Evolutionary conservation across 139 green algal species (phyloP).

Genomic region (Monoraphidium neglectum): DNA sequence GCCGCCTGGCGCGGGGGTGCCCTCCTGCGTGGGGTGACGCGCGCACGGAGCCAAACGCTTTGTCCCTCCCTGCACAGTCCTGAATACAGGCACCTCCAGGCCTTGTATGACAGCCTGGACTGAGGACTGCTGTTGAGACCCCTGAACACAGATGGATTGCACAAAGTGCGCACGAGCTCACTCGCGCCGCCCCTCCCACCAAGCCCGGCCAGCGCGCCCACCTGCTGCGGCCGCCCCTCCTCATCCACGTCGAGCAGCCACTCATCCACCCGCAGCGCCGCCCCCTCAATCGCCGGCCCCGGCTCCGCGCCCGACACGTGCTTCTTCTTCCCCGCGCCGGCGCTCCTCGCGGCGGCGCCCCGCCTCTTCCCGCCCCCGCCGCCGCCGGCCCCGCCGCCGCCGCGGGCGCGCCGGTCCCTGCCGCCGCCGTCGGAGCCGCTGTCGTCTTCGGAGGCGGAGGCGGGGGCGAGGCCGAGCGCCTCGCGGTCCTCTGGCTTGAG

Average conservation of each 20-base stretch:
- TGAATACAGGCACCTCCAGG: too few relatives aligned
- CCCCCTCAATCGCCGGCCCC: slow-evolving; percentile 66
- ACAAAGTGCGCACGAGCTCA: too few relatives aligned
- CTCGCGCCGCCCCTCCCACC: too few relatives aligned
- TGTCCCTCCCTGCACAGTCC: too few relatives aligned
- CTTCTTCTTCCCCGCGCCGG: not conserved
- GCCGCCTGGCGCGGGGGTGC: too few relatives aligned
- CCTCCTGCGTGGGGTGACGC: too few relatives aligned
- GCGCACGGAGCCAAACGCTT: too few relatives aligned
- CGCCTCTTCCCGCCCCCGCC: not conserved
- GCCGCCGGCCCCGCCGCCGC: not conserved
- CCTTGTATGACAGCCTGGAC: too few relatives aligned
- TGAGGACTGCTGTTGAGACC: too few relatives aligned
- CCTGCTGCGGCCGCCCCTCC: slow-evolving; percentile 29
- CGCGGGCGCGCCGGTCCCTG: too few relatives aligned
- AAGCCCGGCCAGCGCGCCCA: too few relatives aligned
- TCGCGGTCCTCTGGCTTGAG: slow-evolving; percentile 16
- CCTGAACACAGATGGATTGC: too few relatives aligned
- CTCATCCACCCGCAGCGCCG: slow-evolving; percentile 64
- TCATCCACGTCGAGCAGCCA: slow-evolving; percentile 64
- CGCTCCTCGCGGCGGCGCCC: not conserved
- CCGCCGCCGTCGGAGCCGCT: slow-evolving; percentile 4
- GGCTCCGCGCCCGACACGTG: slow-evolving; percentile 32
- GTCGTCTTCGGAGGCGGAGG: not conserved
- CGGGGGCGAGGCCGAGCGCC: slow-evolving; percentile 1